Evolutionary conservation across 2,329 filamentous ascomycete species (phyloP).

Genomic region (Scedosporium boydii): DNA sequence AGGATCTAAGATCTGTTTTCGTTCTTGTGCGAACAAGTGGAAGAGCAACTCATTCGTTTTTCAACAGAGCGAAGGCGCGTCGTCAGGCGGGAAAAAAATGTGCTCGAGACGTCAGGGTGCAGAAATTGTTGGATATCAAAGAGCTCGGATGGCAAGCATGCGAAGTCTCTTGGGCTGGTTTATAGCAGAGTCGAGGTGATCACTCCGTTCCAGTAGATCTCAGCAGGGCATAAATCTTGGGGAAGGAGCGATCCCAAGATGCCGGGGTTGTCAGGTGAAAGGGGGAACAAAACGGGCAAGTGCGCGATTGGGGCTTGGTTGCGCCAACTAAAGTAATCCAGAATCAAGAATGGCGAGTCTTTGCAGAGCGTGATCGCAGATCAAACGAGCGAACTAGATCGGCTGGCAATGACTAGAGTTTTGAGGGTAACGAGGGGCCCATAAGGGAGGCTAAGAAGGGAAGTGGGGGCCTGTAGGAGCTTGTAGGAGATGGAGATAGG

Average conservation of each 20-base stretch:
- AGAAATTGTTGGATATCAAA: not conserved
- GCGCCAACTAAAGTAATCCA: not conserved
- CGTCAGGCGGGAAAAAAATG: no score
- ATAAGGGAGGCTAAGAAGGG: not conserved
- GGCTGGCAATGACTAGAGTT: not conserved
- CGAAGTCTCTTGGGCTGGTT: not conserved
- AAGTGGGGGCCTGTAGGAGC: not conserved
- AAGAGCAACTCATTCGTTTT: not conserved
- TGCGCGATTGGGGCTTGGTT: not conserved
- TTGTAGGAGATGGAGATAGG: not conserved
- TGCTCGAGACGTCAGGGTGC: not conserved
- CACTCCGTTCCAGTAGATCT: conserved; percentile 4
- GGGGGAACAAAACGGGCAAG: not conserved
- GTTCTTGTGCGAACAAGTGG: not conserved
- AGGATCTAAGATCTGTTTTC: not conserved
- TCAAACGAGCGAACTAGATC: conserved; percentile 6
- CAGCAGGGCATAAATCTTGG: not conserved
- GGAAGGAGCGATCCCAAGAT: not conserved
- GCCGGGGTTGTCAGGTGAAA: not conserved
- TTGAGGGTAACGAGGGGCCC: not conserved
- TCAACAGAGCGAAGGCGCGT: no score
- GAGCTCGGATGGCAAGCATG: not conserved
- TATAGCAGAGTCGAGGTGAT: not conserved
- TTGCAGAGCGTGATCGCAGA: conserved; percentile 5
- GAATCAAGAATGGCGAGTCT: not conserved